A percentile compares a stretch with the other conserved stretches of the same genome.
phyloP scores from a whole-genome alignment of 176 grass and related monocot species.

The Zea luxurians region DNA sequence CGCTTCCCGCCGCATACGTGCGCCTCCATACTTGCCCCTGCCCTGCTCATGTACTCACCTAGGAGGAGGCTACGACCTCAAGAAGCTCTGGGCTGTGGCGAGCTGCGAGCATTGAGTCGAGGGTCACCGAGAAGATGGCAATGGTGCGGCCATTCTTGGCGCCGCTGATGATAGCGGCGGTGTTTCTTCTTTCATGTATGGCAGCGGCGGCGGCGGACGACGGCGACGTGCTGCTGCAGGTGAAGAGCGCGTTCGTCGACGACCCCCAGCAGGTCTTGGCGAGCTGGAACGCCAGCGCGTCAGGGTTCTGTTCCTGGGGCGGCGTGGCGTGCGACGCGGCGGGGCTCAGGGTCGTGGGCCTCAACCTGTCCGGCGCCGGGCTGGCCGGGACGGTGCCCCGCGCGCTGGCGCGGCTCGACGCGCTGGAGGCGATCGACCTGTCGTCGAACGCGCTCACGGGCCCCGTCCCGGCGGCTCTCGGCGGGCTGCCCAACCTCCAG shows the following conservation, averaged over 20 bases:
- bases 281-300: slow-evolving; percentile 43
- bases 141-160: slow-evolving; percentile 31
- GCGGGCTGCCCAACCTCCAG: slow-evolving; percentile 37
- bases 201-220: slow-evolving; percentile 17
- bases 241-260: slow-evolving; percentile 60
- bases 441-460: slow-evolving; percentile 72
- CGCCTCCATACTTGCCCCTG: not conserved
- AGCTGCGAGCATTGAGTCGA: not conserved
- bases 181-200: slow-evolving; percentile 23
- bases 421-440: slow-evolving; percentile 64
- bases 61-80: not conserved
- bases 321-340: slow-evolving; percentile 68
- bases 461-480: slow-evolving; percentile 53
- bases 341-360: slow-evolving; percentile 43
- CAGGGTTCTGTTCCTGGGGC: slow-evolving; percentile 68
- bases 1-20: slow-evolving; percentile 31
- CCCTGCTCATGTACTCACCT: slow-evolving; percentile 16
- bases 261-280: slow-evolving; percentile 49
- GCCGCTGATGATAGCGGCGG: not conserved
- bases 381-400: slow-evolving; percentile 53
- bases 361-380: slow-evolving; percentile 76
- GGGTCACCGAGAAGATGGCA: too few species aligned
- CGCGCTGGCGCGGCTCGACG: slow-evolving; percentile 48
- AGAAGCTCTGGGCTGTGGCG: not conserved
- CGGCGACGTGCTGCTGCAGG: slow-evolving; percentile 57